These are phyloP conservation scores for Kwoniella europaea DNA, from an alignment of 768 basidiomycete species.

Conservation along the genomic window DNA sequence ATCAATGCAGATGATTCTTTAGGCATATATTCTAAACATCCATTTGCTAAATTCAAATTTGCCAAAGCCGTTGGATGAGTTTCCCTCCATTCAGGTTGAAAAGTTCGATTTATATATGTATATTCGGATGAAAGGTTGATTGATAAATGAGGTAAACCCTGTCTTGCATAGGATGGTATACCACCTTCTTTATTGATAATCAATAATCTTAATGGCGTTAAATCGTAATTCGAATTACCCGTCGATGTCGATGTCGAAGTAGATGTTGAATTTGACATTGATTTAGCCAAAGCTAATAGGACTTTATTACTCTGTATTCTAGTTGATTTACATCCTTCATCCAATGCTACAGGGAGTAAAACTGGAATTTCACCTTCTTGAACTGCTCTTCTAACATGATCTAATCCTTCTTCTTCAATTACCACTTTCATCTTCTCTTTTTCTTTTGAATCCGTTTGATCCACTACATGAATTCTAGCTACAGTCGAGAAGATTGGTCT, in stretches of 20 bases:
- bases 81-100: conserved; percentile 73
- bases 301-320: conserved; percentile 87
- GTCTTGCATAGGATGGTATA: conserved; percentile 94
- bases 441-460: conserved; percentile 56
- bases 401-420: conserved; percentile 76
- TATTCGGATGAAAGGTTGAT: conserved; percentile 91
- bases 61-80: conserved; percentile 82
- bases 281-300: conserved; percentile 80
- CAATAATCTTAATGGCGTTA: conserved; percentile 94
- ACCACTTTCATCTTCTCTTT: conserved; percentile 60
- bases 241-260: conserved; percentile 54
- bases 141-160: conserved; percentile 90
- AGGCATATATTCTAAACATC: conserved; percentile 90
- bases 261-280: conserved; percentile 68
- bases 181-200: conserved; percentile 97
- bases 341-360: conserved; percentile 87
- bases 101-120: conserved; percentile 81
- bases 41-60: conserved; percentile 81
- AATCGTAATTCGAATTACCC: conserved; percentile 64
- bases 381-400: conserved; percentile 83
- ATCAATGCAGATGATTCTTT: conserved; percentile 90
- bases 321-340: conserved; percentile 83
- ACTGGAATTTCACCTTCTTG: conserved; percentile 95
- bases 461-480: conserved; percentile 55
- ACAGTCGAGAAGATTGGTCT: conserved; percentile 86